Evolutionary conservation across 768 basidiomycete genomes (phyloP).

Genomic region (Coprinopsis cinerea): DNA sequence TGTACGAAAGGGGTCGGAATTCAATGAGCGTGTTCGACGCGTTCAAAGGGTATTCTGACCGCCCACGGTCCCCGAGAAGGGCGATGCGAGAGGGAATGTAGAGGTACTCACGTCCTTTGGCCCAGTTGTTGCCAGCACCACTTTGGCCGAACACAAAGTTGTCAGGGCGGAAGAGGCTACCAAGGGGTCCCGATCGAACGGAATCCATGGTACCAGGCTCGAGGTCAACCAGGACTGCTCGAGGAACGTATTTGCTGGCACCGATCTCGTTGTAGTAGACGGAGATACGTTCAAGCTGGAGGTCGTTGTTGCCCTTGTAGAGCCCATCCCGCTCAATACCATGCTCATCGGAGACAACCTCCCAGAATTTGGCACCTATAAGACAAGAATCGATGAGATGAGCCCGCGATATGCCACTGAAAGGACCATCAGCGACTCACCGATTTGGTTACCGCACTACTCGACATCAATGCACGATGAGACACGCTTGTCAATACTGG

Average conservation of each 20-base stretch:
- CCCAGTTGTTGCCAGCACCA: constrained; percentile 99
- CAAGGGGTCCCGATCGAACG: constrained; percentile 84
- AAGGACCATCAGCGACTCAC: constrained; percentile 38
- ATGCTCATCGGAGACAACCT: constrained; percentile 97
- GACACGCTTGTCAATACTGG: constrained; percentile 16
- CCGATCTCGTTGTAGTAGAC: constrained; percentile 98
- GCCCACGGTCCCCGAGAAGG: background rate
- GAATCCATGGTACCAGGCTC: constrained; percentile 98
- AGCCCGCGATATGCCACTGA: constrained; percentile 2
- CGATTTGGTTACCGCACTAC: constrained; percentile 99
- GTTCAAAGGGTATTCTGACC: background rate
- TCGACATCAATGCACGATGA: constrained; percentile 21
- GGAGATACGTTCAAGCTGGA: constrained; percentile 95
- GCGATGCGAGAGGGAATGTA: constrained; percentile 7
- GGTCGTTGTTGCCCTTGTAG: constrained; percentile 91
- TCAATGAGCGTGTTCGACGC: constrained; percentile 20
- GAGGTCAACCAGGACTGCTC: constrained; percentile 94
- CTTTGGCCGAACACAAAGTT: constrained; percentile 98
- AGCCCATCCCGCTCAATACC: constrained; percentile 90
- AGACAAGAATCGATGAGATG: constrained; percentile 6
- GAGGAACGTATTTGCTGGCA: constrained; percentile 95
- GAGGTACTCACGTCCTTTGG: constrained; percentile 87
- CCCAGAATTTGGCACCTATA: constrained; percentile 92
- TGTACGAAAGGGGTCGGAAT: constrained; percentile 5
- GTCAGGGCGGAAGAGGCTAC: constrained; percentile 92